Evolutionary conservation across 345 rosid genomes (phyloP).

Genomic region (Geranium rotundifolium): DNA sequence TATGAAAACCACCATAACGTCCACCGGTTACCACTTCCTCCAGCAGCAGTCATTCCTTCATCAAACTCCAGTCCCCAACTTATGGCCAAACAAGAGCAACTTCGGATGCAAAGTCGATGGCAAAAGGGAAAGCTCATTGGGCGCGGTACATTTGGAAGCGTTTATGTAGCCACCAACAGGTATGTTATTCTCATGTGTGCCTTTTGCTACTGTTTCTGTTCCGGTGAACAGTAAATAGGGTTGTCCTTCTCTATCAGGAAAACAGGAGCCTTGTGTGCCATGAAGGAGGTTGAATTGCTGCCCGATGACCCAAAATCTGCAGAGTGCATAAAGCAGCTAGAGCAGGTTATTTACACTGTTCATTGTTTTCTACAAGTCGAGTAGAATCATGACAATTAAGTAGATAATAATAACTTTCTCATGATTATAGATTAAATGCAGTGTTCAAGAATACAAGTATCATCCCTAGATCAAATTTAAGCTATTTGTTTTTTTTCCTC

Average conservation of each 20-base stretch:
- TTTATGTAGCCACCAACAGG: constrained; percentile 86
- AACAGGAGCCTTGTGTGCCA: constrained; percentile 92
- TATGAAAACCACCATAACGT: constrained; percentile 38
- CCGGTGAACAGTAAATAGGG: constrained; percentile 10
- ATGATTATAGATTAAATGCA: too few species aligned
- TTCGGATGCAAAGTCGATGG: constrained; percentile 57
- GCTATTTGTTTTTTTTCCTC: constrained; percentile 3
- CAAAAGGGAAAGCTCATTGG: constrained; percentile 94
- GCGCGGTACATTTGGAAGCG: constrained; percentile 97
- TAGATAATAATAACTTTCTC: too few species aligned
- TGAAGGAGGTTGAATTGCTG: constrained; percentile 89
- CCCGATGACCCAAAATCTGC: constrained; percentile 91
- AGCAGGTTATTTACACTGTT: constrained; percentile 39
- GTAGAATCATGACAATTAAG: too few species aligned
- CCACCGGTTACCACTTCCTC: constrained; percentile 92
- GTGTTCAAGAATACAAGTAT: too few species aligned
- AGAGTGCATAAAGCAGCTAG: constrained; percentile 73
- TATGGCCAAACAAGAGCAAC: constrained; percentile 33
- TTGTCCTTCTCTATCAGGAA: constrained; percentile 37
- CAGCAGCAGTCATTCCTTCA: constrained; percentile 45
- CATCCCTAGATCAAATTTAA: background rate
- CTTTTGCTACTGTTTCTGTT: constrained; percentile 4
- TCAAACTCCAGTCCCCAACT: constrained; percentile 28
- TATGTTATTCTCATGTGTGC: constrained; percentile 13
- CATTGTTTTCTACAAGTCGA: too few species aligned